Conservation (phyloP, 257 asterid species). For the Prunella vulgaris region DNA sequence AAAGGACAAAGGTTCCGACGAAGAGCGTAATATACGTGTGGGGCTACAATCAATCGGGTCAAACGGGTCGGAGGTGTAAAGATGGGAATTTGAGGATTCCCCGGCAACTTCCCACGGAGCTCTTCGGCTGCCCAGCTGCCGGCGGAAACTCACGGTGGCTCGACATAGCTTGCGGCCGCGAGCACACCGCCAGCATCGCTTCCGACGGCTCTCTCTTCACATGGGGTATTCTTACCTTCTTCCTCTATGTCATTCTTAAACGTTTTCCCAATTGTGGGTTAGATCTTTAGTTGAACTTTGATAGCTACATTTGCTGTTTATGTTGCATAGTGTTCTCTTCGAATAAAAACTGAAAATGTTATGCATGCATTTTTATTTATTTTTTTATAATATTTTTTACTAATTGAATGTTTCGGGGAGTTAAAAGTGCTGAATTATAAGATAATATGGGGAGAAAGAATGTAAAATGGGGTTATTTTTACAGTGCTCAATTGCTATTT, state of each 20-base stretch:
- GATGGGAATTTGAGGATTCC: constrained; percentile 70
- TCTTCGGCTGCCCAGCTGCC: constrained; percentile 72
- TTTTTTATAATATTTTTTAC: background rate
- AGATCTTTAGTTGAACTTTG: constrained; percentile 3
- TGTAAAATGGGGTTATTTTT: background rate
- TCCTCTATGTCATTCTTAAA: background rate
- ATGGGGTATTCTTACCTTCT: constrained; percentile 57
- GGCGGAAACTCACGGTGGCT: constrained; percentile 73
- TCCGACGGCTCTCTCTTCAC: constrained; percentile 92
- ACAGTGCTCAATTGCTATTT: background rate
- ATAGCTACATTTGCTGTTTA: background rate
- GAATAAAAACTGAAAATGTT: background rate
- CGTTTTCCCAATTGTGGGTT: background rate
- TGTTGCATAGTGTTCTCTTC: background rate
- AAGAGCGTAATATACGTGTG: constrained; percentile 84
- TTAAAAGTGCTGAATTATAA: background rate
- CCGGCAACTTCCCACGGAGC: constrained; percentile 75
- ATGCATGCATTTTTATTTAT: background rate
- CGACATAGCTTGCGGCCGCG: constrained; percentile 90
- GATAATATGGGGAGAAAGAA: background rate
- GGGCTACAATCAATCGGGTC: constrained; percentile 95
- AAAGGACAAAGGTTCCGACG: constrained; percentile 45
- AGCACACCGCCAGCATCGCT: constrained; percentile 86
- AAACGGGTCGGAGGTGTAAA: constrained; percentile 67
- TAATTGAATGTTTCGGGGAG: constrained; percentile 6